These are phyloP conservation scores for Talaromyces sp. DNA, from an alignment of 2,329 filamentous ascomycete species.

Conservation along the genomic window DNA sequence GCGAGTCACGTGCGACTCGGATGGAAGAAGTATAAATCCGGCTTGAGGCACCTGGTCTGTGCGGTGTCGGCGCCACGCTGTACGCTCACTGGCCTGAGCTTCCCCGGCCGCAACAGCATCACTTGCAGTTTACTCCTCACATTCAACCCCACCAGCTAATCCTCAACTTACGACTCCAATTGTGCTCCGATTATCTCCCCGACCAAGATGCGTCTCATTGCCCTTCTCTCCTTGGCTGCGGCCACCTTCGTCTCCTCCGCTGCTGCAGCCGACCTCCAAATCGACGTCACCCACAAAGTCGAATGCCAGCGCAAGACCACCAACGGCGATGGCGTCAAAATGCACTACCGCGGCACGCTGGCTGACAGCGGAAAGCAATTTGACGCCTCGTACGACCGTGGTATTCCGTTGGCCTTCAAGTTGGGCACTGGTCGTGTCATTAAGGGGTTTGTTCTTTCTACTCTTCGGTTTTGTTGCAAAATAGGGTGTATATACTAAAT, in stretches of 20 bases:
- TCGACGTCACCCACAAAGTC: slow-evolving; percentile 68
- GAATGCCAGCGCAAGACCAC: slow-evolving; percentile 74
- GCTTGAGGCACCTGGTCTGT: not conserved
- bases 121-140: not conserved
- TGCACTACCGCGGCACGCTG: slow-evolving; percentile 86
- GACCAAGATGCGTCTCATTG: slow-evolving; percentile 6
- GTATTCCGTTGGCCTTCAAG: slow-evolving; percentile 69
- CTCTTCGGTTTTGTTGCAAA: slow-evolving; percentile 1
- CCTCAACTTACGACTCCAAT: not conserved
- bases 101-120: not conserved
- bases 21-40: not conserved
- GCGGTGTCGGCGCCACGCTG: not conserved
- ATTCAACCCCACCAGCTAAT: not conserved
- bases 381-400: slow-evolving; percentile 75
- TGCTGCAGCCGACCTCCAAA: slow-evolving; percentile 56
- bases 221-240: slow-evolving; percentile 6
- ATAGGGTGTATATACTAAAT: slow-evolving; percentile 10
- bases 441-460: slow-evolving; percentile 59
- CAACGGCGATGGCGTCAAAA: slow-evolving; percentile 71
- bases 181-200: not conserved
- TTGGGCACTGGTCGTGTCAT: slow-evolving; percentile 82
- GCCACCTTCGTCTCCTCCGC: slow-evolving; percentile 16
- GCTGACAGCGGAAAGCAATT: slow-evolving; percentile 70
- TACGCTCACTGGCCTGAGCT: not conserved
- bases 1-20: not conserved